Conservation (phyloP, 345 rosid genomes). For the Eucalyptus pumila region DNA sequence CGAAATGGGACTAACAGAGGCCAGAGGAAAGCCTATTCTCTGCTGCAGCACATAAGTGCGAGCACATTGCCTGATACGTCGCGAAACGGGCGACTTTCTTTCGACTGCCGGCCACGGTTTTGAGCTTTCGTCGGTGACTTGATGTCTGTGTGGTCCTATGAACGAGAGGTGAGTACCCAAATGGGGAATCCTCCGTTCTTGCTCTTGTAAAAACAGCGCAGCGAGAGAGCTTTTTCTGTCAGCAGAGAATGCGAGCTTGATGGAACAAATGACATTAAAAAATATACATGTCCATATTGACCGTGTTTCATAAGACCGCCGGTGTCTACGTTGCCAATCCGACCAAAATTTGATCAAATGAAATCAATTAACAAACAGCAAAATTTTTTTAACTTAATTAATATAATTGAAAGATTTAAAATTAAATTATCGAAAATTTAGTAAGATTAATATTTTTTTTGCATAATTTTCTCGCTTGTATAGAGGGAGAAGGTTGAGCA, state of each 20-base stretch:
- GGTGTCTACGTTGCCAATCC: no score
- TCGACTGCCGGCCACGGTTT: not conserved
- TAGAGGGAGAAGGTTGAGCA: no score
- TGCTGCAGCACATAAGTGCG: slow-evolving; percentile 45
- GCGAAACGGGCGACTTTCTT: not conserved
- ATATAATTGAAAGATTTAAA: no score
- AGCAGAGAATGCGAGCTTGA: not conserved
- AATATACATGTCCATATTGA: no score
- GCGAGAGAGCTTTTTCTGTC: not conserved
- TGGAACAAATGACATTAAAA: not conserved
- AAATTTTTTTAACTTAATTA: no score
- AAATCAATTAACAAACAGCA: no score
- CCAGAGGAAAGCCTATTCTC: slow-evolving; percentile 49
- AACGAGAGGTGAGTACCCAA: not conserved
- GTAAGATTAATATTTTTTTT: no score
- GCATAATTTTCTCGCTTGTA: no score
- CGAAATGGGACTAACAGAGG: slow-evolving; percentile 44
- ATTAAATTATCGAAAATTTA: no score
- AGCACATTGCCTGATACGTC: slow-evolving; percentile 25
- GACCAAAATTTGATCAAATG: no score
- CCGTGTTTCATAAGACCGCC: no score
- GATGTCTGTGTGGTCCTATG: not conserved
- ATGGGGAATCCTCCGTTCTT: not conserved
- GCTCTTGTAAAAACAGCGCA: not conserved
- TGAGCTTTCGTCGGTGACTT: not conserved